Percentiles rank a stretch among this genome's conserved stretches.
These are phyloP conservation scores for Miamiensis avidus DNA, from an alignment of 169 alveolate species.

Conservation along the genomic window DNA sequence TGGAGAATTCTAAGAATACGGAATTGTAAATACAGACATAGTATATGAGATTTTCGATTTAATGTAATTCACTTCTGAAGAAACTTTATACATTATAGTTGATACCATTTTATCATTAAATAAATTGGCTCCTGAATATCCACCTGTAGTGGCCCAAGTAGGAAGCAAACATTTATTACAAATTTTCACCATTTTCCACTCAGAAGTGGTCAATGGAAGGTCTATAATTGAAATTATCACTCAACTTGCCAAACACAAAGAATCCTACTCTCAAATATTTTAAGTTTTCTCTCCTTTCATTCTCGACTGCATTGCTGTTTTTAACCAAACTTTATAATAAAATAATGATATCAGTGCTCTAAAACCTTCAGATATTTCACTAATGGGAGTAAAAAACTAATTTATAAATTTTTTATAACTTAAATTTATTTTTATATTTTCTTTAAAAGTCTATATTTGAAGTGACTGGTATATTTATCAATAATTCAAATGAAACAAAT, in stretches of 20 bases:
- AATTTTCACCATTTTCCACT: conserved; percentile 37
- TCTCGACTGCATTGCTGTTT: conserved; percentile 32
- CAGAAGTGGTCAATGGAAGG: conserved; percentile 22
- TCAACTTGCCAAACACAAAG: conserved; percentile 24
- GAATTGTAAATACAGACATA: conserved; percentile 8
- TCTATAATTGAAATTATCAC: conserved; percentile 31
- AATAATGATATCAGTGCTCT: conserved; percentile 26
- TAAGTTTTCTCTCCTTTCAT: conserved; percentile 40
- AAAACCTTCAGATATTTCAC: conserved; percentile 27
- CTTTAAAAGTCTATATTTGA: conserved; percentile 24
- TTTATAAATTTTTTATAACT: too few species aligned
- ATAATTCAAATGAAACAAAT: conserved; percentile 29
- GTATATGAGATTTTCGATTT: conserved; percentile 23
- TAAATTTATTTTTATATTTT: neutral
- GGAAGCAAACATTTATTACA: conserved; percentile 36
- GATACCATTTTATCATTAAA: conserved; percentile 30
- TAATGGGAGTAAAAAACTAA: conserved; percentile 28
- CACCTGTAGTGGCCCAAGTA: conserved; percentile 28
- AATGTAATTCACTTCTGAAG: conserved; percentile 10
- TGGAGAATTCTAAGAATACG: conserved; percentile 9
- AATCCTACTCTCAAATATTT: conserved; percentile 26
- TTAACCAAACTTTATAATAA: conserved; percentile 19
- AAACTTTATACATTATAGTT: conserved; percentile 21
- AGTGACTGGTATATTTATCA: conserved; percentile 39
- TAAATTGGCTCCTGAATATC: conserved; percentile 28